Conservation (phyloP, 176 grass and related monocot species). For the Coix lacrymajobi region DNA sequence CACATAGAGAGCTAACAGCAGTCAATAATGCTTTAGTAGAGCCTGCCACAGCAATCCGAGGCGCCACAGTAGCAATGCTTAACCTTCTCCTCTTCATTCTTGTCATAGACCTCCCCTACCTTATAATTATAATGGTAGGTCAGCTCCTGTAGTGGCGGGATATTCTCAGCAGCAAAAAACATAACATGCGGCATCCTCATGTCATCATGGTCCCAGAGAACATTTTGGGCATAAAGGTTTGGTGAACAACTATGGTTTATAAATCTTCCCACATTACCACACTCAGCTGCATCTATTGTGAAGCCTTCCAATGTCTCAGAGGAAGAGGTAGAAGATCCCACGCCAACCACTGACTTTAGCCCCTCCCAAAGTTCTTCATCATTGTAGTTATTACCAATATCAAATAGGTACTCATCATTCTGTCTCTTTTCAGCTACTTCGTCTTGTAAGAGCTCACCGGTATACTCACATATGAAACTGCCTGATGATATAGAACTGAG, state of each 20-base stretch:
- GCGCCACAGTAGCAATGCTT: constrained; percentile 27
- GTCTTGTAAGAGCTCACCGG: constrained; percentile 56
- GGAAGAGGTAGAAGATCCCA: constrained; percentile 27
- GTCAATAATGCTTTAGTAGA: constrained; percentile 29
- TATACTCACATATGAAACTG: constrained; percentile 69
- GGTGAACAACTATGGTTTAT: constrained; percentile 79
- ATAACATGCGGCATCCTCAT: constrained; percentile 61
- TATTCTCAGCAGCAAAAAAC: constrained; percentile 69
- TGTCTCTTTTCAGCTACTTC: constrained; percentile 50
- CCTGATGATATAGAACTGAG: constrained; percentile 66
- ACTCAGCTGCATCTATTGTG: constrained; percentile 72
- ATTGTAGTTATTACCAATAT: constrained; percentile 69
- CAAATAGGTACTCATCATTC: constrained; percentile 68
- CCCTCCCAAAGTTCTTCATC: constrained; percentile 54
- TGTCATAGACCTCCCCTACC: constrained; percentile 46
- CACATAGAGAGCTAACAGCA: background rate
- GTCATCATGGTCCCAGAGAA: constrained; percentile 73
- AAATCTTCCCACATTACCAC: constrained; percentile 66
- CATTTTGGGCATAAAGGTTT: constrained; percentile 68
- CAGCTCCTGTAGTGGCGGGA: constrained; percentile 63
- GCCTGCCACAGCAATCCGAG: constrained; percentile 41
- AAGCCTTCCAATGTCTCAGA: constrained; percentile 42
- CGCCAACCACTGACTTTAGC: constrained; percentile 41
- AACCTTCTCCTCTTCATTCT: constrained; percentile 34
- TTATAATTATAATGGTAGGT: constrained; percentile 74